Base-by-base conservation (phyloP, 208 protist genomes). In the Crithidia mellificae region DNA sequence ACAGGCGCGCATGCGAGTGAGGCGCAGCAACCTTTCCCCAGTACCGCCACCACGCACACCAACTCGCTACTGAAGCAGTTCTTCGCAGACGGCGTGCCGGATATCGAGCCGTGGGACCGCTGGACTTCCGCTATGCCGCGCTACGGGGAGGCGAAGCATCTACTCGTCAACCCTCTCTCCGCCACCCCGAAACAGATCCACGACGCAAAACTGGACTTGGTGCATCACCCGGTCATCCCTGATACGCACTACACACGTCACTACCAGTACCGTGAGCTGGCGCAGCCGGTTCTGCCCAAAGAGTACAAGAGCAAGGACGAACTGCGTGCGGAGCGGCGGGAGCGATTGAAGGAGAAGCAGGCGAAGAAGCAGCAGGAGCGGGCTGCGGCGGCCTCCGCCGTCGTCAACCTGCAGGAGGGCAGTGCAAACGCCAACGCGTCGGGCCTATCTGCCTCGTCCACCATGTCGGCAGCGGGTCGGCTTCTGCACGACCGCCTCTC, bases 91-190 rank as follows among this genome's bases (percentile, higher is more conserved):
- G 88, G 88, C 29, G 85, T 94, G 50, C 88, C 88, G 0, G 88
- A 94, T 63, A 80, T 94, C 17, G 85, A 92, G 69, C 89, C 89
- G 68, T 94, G 89, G 87, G 89, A 94, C 62, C 62, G 77, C 20
- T 92, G 84, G 84, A 81, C 83, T 17, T 84, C 84, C 27, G 51
- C 72, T 6, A 68, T 87, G 52, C 89, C 86, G 14, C 81, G 85
- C 51, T 94, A 91, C 73, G 75, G 68, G 29, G 61, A 68, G n/a
- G 3, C 25, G 29, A 51, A 34, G 44, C 63, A 70, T 43, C 49
- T 77, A 0, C 8, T 64, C 8, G 52, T 78, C n/a, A 50, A 63
- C 17, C 59, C 71, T 9, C 46, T 54, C 49, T 51, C 74, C n/a
- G 65, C 73, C 2, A 59, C 66, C 6, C 8, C 27, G 11, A 52